These are phyloP conservation scores for Backusella tarrabulga DNA, from an alignment of 192 early-diverging fungal genomes.

Conservation along the genomic window DNA sequence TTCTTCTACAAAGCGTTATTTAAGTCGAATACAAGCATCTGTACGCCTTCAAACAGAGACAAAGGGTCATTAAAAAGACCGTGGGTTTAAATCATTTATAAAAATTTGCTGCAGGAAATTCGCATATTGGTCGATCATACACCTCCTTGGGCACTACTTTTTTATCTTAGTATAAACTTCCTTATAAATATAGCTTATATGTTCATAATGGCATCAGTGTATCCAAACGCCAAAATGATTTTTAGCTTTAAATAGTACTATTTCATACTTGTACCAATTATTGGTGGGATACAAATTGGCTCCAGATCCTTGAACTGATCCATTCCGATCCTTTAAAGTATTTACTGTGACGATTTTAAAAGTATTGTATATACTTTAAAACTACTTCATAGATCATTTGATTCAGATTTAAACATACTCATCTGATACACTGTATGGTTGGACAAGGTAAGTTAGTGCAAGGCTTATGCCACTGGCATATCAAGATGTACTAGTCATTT, in stretches of 20 bases:
- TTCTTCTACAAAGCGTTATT: no score
- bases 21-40: neutral
- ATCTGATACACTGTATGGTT: neutral
- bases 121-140: no score
- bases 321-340: neutral
- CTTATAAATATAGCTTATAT: neutral
- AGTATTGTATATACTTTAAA: neutral
- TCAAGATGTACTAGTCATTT: neutral
- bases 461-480: neutral
- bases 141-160: no score
- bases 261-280: no score
- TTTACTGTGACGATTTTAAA: neutral
- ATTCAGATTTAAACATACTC: neutral
- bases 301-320: neutral
- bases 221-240: no score
- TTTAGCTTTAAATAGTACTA: no score
- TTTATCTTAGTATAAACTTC: no score
- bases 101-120: neutral
- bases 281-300: no score
- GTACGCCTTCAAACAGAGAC: neutral
- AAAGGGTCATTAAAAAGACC: neutral
- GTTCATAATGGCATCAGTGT: neutral
- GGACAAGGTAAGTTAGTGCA: neutral
- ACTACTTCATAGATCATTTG: neutral
- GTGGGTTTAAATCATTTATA: neutral